phyloP scores from a whole-genome alignment of 2,329 filamentous ascomycete genomes.

The Sporothrix globosa region DNA sequence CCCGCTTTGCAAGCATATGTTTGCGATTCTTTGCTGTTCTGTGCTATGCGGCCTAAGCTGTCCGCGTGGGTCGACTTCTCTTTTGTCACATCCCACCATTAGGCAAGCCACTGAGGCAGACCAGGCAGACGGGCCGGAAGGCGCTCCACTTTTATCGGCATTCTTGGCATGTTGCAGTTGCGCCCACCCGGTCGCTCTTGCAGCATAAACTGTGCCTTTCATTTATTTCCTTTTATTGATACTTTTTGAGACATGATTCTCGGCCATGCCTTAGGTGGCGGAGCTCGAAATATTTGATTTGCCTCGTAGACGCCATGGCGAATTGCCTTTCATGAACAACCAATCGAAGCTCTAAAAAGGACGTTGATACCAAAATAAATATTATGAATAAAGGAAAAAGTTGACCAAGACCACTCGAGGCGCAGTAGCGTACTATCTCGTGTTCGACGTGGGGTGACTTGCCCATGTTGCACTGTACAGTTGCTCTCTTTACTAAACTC shows the following conservation, averaged over 20 bases:
- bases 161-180: conserved; percentile 5
- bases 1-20: background rate
- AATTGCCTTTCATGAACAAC: background rate
- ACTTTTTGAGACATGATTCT: background rate
- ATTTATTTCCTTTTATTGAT: background rate
- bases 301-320: background rate
- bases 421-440: conserved; percentile 12
- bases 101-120: conserved; percentile 33
- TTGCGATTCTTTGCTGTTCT: background rate
- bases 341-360: background rate
- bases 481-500: background rate
- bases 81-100: conserved; percentile 8
- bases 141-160: conserved; percentile 27
- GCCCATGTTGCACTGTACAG: background rate
- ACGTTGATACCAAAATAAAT: background rate
- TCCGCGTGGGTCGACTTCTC: background rate
- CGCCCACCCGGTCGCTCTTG: conserved; percentile 1
- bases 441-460: background rate
- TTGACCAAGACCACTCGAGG: background rate
- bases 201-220: background rate
- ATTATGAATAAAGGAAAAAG: background rate
- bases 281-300: background rate
- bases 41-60: background rate
- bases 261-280: background rate
- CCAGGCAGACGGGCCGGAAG: conserved; percentile 28